Conservation (phyloP, 768 basidiomycete species). For the Termitomyces sp. region DNA sequence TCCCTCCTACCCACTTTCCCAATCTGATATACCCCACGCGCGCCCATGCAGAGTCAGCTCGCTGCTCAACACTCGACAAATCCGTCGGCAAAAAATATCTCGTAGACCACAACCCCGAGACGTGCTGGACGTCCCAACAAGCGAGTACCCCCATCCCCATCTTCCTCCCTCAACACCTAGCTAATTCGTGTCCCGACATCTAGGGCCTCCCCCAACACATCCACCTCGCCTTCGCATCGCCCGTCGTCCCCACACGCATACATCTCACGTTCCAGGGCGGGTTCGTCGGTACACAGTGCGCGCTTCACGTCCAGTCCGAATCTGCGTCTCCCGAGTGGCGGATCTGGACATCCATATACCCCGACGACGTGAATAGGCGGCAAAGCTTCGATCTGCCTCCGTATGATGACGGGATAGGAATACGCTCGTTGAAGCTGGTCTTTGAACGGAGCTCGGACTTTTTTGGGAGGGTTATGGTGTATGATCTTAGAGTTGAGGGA, state of each 20-base stretch:
- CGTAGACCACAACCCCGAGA: conserved; percentile 68
- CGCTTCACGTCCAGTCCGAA: conserved; percentile 37
- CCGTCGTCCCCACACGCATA: conserved; percentile 53
- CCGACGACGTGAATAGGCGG: conserved; percentile 74
- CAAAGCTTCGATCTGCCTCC: conserved; percentile 60
- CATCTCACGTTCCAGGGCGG: conserved; percentile 81
- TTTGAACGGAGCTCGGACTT: conserved; percentile 32
- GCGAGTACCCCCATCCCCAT: conserved; percentile 26
- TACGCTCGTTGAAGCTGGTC: conserved; percentile 55
- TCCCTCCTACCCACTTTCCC: no score
- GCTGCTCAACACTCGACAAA: conserved; percentile 74
- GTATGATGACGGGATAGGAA: conserved; percentile 21
- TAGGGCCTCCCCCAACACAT: conserved; percentile 79
- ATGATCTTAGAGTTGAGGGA: conserved; percentile 13
- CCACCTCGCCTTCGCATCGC: conserved; percentile 54
- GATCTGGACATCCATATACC: conserved; percentile 55
- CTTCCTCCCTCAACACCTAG: background rate
- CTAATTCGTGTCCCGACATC: background rate
- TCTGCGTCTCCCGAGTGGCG: conserved; percentile 37
- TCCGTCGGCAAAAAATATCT: conserved; percentile 67
- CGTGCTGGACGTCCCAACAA: conserved; percentile 85
- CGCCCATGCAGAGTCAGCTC: conserved; percentile 73
- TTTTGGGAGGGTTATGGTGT: conserved; percentile 13
- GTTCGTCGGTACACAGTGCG: conserved; percentile 71
- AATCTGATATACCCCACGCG: no score